Base-by-base conservation (phyloP, 495 filamentous ascomycete species). In the Podospora didyma region DNA sequence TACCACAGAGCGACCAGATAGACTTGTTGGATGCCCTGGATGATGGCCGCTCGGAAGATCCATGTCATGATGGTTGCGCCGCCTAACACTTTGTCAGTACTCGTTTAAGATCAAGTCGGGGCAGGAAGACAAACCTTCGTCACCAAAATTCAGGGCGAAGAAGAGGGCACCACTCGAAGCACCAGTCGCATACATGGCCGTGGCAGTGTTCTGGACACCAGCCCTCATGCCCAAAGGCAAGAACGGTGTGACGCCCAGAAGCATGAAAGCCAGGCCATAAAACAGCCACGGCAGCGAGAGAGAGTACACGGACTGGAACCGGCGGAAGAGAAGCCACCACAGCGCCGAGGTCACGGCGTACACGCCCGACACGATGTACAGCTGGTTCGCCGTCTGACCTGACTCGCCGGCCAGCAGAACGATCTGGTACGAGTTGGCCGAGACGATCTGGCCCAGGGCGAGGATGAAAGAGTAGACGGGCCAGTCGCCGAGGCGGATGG, bases 381-480 rank as follows among this genome's bases (percentile, higher is more conserved):
- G 72, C 66, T 80, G 80, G 7, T 71, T 66, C 10, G 82, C 79
- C 2, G 82, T 73, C 61, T 88, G 72, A 23, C 84, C 82, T 22
- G 82, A 65, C 57, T 81, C 76, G 11, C 85, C 85, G 12, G 76
- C 81, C 20, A 88, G 66, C n/a, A 88, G 75, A 0, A 82, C 85
- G 62, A 88, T 82, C 60, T 88, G 85, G 65, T 86, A 85, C 2
- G 81, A 84, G 64, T 87, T 87, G 24, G 83, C 82, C 0, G 85
- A 80, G 31, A 88, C 75, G 49, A 88, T 85, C 65, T 87, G 85
- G 1, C 85, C 85, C 65, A 89, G 74, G 28, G 85, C 85, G 12
- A 88, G 72, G 46, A 90, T 75, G 52, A 90, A 73, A 4, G 85
- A 81, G 68, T 90, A 90, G 4, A 89, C 60, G 0, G 87, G 87